Conservation (phyloP, 768 basidiomycete genomes). For the Psilocybe subaeruginosa region DNA sequence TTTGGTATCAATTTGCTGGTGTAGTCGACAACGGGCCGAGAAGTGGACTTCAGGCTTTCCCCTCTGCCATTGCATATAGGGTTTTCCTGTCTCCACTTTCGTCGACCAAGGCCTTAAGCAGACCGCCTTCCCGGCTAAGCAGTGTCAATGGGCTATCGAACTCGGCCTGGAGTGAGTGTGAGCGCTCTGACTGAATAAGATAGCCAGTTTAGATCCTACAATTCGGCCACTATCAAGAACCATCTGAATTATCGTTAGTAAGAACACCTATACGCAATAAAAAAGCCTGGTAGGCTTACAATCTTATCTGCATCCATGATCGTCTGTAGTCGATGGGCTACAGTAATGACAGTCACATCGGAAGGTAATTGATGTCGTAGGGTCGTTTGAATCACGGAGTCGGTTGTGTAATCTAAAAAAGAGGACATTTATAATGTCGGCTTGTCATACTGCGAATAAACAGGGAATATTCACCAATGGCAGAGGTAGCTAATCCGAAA, state of each 20-base stretch:
- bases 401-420: constrained; percentile 54
- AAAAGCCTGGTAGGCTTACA: constrained; percentile 28
- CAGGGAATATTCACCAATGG: constrained; percentile 37
- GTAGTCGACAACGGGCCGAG: no score
- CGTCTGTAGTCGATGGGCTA: constrained; percentile 71
- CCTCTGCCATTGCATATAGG: constrained; percentile 7
- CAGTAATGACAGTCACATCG: constrained; percentile 61
- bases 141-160: constrained; percentile 5
- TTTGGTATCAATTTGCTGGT: no score
- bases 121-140: not conserved
- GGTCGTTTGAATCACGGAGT: constrained; percentile 68
- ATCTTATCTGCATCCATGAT: constrained; percentile 66
- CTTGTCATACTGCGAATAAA: constrained; percentile 2
- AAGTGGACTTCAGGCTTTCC: not conserved
- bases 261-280: not conserved
- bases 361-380: constrained; percentile 64
- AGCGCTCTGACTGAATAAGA: not conserved
- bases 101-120: constrained; percentile 12
- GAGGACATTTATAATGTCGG: not conserved
- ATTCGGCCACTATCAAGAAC: not conserved
- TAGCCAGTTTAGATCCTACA: not conserved
- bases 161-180: not conserved
- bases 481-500: constrained; percentile 38
- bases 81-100: constrained; percentile 6
- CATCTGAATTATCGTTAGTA: not conserved